These are phyloP conservation scores for Albatrellus ellisii DNA, from an alignment of 768 basidiomycete genomes.

Conservation along the genomic window DNA sequence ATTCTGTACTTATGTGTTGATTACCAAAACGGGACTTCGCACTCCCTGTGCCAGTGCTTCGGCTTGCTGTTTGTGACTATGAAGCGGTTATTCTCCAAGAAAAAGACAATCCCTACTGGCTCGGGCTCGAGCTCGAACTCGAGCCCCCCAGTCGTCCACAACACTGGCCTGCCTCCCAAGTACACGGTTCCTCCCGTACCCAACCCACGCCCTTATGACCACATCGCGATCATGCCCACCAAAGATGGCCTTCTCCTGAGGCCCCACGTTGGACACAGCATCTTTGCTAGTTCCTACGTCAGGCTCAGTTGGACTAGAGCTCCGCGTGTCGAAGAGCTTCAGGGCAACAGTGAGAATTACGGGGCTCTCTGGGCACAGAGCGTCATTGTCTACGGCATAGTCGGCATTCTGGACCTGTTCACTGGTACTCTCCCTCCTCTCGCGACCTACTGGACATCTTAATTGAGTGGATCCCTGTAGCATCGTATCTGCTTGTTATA, in stretches of 20 bases:
- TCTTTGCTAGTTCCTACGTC: slow-evolving; percentile 27
- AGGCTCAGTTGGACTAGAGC: slow-evolving; percentile 50
- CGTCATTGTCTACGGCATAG: slow-evolving; percentile 59
- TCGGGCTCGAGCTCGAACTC: slow-evolving; percentile 1
- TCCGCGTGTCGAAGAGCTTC: slow-evolving; percentile 38
- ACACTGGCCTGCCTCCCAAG: slow-evolving; percentile 40
- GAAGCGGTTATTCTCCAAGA: slow-evolving; percentile 12
- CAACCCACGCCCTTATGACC: slow-evolving; percentile 63
- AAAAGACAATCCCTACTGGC: slow-evolving; percentile 5
- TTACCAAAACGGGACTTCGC: no score
- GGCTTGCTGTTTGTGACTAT: no score
- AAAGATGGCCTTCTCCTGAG: slow-evolving; percentile 54
- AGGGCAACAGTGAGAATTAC: slow-evolving; percentile 20
- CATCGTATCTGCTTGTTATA: slow-evolving; percentile 66
- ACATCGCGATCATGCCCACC: slow-evolving; percentile 49
- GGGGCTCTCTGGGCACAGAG: slow-evolving; percentile 39
- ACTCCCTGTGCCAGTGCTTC: no score
- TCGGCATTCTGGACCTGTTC: slow-evolving; percentile 63
- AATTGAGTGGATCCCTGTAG: slow-evolving; percentile 23
- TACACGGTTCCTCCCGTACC: slow-evolving; percentile 53
- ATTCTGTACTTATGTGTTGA: no score
- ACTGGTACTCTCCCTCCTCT: slow-evolving; percentile 34
- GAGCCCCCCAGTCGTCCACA: slow-evolving; percentile 10
- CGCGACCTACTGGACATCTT: slow-evolving; percentile 1
- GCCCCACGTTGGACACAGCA: slow-evolving; percentile 31